Base-by-base conservation (phyloP, 768 basidiomycete genomes). In the Agaricus subrufescens region DNA sequence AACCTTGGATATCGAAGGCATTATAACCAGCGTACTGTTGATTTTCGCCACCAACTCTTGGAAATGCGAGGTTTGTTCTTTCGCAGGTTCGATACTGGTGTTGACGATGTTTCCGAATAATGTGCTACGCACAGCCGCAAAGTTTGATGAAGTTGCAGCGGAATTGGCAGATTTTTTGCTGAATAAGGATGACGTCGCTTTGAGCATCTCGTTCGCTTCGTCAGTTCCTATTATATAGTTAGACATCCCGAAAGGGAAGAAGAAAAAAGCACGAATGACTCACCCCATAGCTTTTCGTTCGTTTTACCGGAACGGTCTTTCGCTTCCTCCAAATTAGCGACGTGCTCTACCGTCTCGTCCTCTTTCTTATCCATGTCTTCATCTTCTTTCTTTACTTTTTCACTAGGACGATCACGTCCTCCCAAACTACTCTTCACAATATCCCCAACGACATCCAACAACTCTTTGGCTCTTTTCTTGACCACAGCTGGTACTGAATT, bases 31-130 rank as follows among this genome's bases (percentile, higher is more conserved):
- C 19, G 80, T 78, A 52, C 79, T 77, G 63, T 91, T 87, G 50
- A 92, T 90, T 58, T 76, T 82, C n/a, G 77, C 69, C 26, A 87
- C 75, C 14, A 89, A 70, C 19, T 80, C 79, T 31, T 73, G 68
- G 63, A 88, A 86, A 34, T 68, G 71, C 31, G 53, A 54, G 46
- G 58, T 23, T 48, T 52, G 52, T 29, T 45, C 50, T 25, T 52
- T 26, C 39, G n/a, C 26, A 4, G 43, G 37, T n/a, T 37, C 37
- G 10, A 44, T 37, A 46, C 23, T 37, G 29, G 44, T 38, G 19
- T 47, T 49, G 9, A 54, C 46, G n/a, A 56, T 52, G 48, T 62
- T 59, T 8, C 77, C 81, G 60, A 86, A 81, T 50, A 86, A 66
- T 10, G 75, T 62, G 67, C 80, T 84, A 43, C 62, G 61, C 11